Evolutionary conservation across 441 rosid genomes (phyloP), one percentile per base, ranked within the genome.

Genomic region (Eruca vesicaria): DNA sequence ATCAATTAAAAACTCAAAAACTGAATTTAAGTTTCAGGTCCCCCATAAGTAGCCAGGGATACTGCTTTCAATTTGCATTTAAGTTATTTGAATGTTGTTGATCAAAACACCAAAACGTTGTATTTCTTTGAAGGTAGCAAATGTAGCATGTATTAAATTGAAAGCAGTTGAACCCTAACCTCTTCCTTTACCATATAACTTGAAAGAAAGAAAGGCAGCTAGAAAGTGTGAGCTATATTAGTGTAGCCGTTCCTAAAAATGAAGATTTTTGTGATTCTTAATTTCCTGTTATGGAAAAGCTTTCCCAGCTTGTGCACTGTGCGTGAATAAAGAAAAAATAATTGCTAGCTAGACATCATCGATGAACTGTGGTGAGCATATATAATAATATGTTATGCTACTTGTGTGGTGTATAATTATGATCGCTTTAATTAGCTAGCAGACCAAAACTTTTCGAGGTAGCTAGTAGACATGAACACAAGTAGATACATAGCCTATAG

Each of bases 221-320:
- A 65, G 67, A 71, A 75, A 65, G 72, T 50, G 57, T 10, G 23
- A 66, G 69, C n/a, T n/a, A n/a, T n/a, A n/a, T n/a, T n/a, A n/a
- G n/a, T n/a, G n/a, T n/a, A n/a, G n/a, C 64, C 64, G 59, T 66
- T 77, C 63, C 68, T 58, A 56, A 32, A 9, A 50, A 6, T 48
- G 55, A 72, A 60, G 65, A 59, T 6, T 61, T 69, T n/a, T 10
- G 31, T 72, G 77, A 68, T 72, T 72, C 64, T 66, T 63, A 35
- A 65, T 78, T 78, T 68, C 71, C 81, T 55, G 48, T 78, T 73
- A 73, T 68, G 74, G 74, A 68, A 73, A 73, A 55, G 78, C 74
- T 78, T 71, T 20, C 61, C 21, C 63, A 68, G 61, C 12, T 64
- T 73, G 38, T 72, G 38, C 66, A 69, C 41, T 56, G 62, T 78